phyloP scores from a whole-genome alignment of 306 rosid species.

The Sphenostylis stenocarpa region DNA sequence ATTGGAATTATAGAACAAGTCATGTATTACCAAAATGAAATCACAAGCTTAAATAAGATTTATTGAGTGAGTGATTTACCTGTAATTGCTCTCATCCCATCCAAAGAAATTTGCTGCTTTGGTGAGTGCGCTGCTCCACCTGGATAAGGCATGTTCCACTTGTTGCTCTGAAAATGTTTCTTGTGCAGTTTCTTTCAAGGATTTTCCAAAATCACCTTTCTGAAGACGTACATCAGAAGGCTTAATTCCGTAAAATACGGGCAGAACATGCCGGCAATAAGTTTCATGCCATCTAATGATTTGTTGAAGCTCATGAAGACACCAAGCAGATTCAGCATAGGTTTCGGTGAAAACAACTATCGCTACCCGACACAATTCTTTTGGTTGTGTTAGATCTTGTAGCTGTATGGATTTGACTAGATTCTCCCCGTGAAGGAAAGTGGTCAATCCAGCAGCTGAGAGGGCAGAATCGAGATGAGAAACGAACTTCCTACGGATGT shows the following conservation, averaged over 20 bases:
- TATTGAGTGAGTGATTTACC: not conserved
- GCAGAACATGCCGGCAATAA: not conserved
- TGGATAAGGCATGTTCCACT: too few relatives aligned
- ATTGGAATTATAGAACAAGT: not conserved
- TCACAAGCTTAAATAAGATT: not conserved
- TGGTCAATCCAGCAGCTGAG: not conserved
- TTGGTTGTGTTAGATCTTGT: not conserved
- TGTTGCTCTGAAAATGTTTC: too few relatives aligned
- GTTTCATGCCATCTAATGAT: not conserved
- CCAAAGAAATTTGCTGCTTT: not conserved
- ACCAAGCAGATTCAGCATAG: slow-evolving; percentile 20
- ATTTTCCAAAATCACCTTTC: not conserved
- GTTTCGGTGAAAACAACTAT: not conserved
- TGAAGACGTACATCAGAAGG: not conserved
- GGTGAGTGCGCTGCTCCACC: not conserved
- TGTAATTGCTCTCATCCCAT: not conserved
- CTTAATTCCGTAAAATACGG: not conserved
- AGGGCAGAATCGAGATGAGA: not conserved
- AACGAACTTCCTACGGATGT: not conserved
- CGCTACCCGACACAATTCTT: not conserved
- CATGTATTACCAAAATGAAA: too few relatives aligned
- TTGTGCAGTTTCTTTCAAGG: not conserved
- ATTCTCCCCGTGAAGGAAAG: not conserved
- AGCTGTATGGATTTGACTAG: not conserved
- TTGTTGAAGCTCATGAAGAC: slow-evolving; percentile 10